Evolutionary conservation across 805 yeast species (phyloP), one percentile per base, ranked within the genome.

Genomic region (Cyberlindnera amylophila): DNA sequence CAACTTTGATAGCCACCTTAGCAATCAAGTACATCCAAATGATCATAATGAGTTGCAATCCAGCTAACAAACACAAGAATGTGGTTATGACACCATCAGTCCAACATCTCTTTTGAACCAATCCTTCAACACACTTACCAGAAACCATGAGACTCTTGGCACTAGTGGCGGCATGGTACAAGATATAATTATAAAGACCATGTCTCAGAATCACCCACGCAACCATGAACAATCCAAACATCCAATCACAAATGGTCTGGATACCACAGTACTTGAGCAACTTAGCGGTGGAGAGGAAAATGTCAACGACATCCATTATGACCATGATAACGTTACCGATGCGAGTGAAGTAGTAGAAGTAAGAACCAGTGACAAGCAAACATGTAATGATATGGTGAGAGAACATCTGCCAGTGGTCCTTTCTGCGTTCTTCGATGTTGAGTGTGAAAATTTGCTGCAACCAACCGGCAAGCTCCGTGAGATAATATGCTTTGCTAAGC

Each of bases 371-470:
- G 21, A 84, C 73, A 42, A 89, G 71, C 17, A 69, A 53, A 53
- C 81, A 72, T 1, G 97, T 89, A 43, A 90, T 81, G 43, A 90
- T 79, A 63, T 89, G 97, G 61, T 89, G 97, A 35, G 81, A 66
- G 56, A 88, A 78, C 97, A 89, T 89, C 64, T 89, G 96, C 52
- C 65, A 62, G 59, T 86, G 81, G 60, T 89, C 97, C 59, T 87
- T 87, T 48, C 97, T 76, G 49, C 72, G 76, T 46, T 77, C 81
- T 63, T 89, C 97, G 39, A 88, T 64, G 63, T 87, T 79, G 46
- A 90, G 69, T 24, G 84, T 86, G 51, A 85, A 71, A 18, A 86
- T 70, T 62, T 87, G 96, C 54, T 85, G 87, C 47, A 86, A 56
- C 95, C 95, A 90, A 51, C 76, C 77, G 12, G 84, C 81, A n/a